A percentile compares a stretch with the other conserved stretches of the same genome.
These are phyloP conservation scores for Penicillium paneum DNA, from an alignment of 2,329 filamentous ascomycete species.

Conservation along the genomic window DNA sequence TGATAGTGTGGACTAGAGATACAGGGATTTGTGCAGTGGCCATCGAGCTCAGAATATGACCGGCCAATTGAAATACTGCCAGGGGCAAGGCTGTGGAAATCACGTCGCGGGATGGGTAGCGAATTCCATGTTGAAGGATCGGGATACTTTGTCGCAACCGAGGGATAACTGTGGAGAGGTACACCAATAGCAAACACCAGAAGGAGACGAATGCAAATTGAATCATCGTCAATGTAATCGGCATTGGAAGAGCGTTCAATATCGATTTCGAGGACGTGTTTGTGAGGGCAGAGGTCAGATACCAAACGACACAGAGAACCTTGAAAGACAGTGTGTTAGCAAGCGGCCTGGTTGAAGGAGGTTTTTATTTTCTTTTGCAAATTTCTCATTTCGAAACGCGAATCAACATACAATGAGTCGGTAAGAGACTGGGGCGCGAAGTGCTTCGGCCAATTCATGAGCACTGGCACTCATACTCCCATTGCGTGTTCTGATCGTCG, in stretches of 20 bases:
- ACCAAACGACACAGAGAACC: constrained; percentile 87
- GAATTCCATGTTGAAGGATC: constrained; percentile 78
- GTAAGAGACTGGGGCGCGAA: constrained; percentile 85
- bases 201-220: constrained; percentile 92
- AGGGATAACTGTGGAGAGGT: constrained; percentile 70
- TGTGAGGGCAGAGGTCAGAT: constrained; percentile 88
- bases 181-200: constrained; percentile 78
- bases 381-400: background rate
- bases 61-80: constrained; percentile 86
- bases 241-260: constrained; percentile 83
- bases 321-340: constrained; percentile 54
- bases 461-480: constrained; percentile 89
- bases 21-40: constrained; percentile 94
- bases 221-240: constrained; percentile 83
- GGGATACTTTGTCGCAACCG: constrained; percentile 68
- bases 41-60: constrained; percentile 89
- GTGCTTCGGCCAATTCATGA: constrained; percentile 85
- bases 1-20: constrained; percentile 96
- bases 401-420: constrained; percentile 70
- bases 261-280: constrained; percentile 99
- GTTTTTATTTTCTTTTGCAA: background rate
- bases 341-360: constrained; percentile 68
- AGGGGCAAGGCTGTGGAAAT: constrained; percentile 85
- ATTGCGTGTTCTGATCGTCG: constrained; percentile 73
- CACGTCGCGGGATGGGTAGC: constrained; percentile 74